phyloP scores from a whole-genome alignment of 2,329 filamentous ascomycete species.

The Aschersonia sp. region DNA sequence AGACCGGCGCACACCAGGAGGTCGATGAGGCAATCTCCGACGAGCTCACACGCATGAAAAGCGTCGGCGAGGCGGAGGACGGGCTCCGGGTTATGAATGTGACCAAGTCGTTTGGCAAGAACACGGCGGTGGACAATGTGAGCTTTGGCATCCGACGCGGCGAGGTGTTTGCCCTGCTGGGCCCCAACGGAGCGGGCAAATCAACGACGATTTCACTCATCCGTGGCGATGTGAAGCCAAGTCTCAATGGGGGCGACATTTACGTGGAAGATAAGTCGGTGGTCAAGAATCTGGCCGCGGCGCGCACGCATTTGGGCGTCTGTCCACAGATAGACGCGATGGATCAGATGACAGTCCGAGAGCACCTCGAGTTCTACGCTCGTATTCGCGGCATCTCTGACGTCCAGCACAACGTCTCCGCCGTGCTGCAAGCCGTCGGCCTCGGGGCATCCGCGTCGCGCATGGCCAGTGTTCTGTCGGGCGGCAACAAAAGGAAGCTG shows the following conservation, averaged over 20 bases:
- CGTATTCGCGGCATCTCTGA: slow-evolving; percentile 65
- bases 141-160: slow-evolving; percentile 68
- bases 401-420: slow-evolving; percentile 61
- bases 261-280: slow-evolving; percentile 69
- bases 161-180: slow-evolving; percentile 78
- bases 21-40: slow-evolving; percentile 47
- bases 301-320: slow-evolving; percentile 69
- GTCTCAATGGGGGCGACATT: slow-evolving; percentile 57
- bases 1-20: slow-evolving; percentile 14
- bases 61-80: slow-evolving; percentile 26
- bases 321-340: slow-evolving; percentile 82
- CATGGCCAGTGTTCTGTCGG: slow-evolving; percentile 67
- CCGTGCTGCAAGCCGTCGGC: slow-evolving; percentile 70
- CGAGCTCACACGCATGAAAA: slow-evolving; percentile 48
- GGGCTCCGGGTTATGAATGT: slow-evolving; percentile 69
- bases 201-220: slow-evolving; percentile 81
- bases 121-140: slow-evolving; percentile 75
- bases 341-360: slow-evolving; percentile 77
- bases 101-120: slow-evolving; percentile 63
- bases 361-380: slow-evolving; percentile 82
- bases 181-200: slow-evolving; percentile 85
- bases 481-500: slow-evolving; percentile 89
- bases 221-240: slow-evolving; percentile 71
- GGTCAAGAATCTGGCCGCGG: slow-evolving; percentile 53
- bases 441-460: slow-evolving; percentile 54